Evolutionary conservation across 192 early-diverging fungal genomes (phyloP), one percentile per base, ranked within the genome.

Genomic region (Allomyces macrogynus): DNA sequence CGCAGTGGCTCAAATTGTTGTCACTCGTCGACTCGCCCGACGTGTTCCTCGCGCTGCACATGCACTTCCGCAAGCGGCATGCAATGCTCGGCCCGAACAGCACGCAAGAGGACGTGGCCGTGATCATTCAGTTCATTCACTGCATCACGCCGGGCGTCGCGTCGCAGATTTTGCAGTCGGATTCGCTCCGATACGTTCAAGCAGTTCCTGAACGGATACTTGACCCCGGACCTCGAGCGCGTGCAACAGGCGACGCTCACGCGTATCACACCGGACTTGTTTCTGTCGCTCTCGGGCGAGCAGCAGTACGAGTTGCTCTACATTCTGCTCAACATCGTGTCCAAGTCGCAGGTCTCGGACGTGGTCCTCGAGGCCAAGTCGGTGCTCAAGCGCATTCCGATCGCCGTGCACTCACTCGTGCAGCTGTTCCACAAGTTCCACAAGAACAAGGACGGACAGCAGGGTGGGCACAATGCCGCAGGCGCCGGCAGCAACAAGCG

Each of bases 261-360:
- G 24, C 78, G 76, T 49, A 67, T 82, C 62, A 76, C 73, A 24
- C 40, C 49, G 25, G 49, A 69, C 0, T 74, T 80, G 66, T 80
- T 76, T 64, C 62, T n/a, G 14, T 67, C 66, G 10, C 65, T 79
- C 43, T 68, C 64, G 26, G 66, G 43, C 4, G 69, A 69, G 10
- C 70, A 72, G 24, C 78, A 81, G 62, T 66, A 71, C 23, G 72
- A 74, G 0, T 65, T 86, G n/a, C 79, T 86, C 63, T 62, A 63
- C 23, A 67, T 76, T 5, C 63, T 84, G 44, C 70, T 84, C 10
- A 72, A 79, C 43, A 66, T 83, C 60, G 78, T 78, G 5, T 77
- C 79, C 57, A 74, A 82, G 18, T 57, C 49, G 49, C 49, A 57
- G 20, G 20, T 57, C 49, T 57, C 49, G 49, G 49, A 57, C 49